Percentiles rank a stretch among this genome's conserved stretches.
phyloP scores from a whole-genome alignment of 352 stramenopile species.

The Pythium oligandrum region DNA sequence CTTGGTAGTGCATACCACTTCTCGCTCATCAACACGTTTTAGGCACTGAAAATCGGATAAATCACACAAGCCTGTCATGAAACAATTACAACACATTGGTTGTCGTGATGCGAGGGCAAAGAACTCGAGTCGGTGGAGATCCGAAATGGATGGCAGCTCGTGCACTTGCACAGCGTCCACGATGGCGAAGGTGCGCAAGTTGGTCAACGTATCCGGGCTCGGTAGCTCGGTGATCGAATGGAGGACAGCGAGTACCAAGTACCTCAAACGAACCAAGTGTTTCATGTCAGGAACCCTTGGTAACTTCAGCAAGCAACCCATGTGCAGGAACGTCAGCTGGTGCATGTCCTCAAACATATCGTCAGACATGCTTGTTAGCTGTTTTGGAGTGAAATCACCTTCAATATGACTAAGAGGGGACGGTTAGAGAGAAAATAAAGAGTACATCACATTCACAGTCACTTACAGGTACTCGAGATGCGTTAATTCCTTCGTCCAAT shows the following conservation, averaged over 20 bases:
- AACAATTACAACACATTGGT: slow-evolving; percentile 20
- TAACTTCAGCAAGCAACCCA: slow-evolving; percentile 5
- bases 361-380: background rate
- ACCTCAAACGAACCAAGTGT: slow-evolving; percentile 4
- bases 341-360: slow-evolving; percentile 3
- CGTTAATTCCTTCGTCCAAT: slow-evolving; percentile 16
- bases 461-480: slow-evolving; percentile 23
- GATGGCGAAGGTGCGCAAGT: slow-evolving; percentile 9
- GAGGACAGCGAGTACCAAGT: slow-evolving; percentile 11
- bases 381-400: slow-evolving; percentile 5
- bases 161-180: slow-evolving; percentile 1
- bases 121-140: slow-evolving; percentile 1
- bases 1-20: slow-evolving; percentile 3
- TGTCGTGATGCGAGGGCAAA: slow-evolving; percentile 10
- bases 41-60: slow-evolving; percentile 9
- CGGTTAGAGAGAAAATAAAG: background rate
- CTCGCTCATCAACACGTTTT: slow-evolving; percentile 1
- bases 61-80: slow-evolving; percentile 5
- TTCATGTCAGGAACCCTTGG: slow-evolving; percentile 1
- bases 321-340: slow-evolving; percentile 7
- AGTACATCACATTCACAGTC: background rate
- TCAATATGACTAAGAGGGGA: slow-evolving; percentile 7
- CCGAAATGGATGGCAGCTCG: background rate
- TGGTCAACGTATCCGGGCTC: slow-evolving; percentile 1
- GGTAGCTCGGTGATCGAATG: slow-evolving; percentile 10